A percentile compares a stretch with the other conserved stretches of the same genome.
These are phyloP conservation scores for Fusarium subglutinans DNA, from an alignment of 2,329 filamentous ascomycete genomes.

Conservation along the genomic window DNA sequence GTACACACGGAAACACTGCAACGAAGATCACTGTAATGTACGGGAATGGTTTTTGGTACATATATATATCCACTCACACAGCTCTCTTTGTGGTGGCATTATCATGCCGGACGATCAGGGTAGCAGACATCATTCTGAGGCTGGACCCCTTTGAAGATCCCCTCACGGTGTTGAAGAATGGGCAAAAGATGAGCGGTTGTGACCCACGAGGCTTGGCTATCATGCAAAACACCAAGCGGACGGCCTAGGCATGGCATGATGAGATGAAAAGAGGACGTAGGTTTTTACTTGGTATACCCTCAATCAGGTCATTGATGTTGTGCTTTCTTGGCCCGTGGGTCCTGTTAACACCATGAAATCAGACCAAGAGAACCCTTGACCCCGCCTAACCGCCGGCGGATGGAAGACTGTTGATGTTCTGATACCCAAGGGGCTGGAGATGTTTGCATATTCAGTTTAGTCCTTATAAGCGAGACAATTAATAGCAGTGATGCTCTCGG, in stretches of 20 bases:
- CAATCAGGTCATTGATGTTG: conserved; percentile 29
- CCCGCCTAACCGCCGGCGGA: conserved; percentile 1
- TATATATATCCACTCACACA: conserved; percentile 12
- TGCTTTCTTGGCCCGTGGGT: conserved; percentile 8
- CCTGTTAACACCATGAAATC: background rate
- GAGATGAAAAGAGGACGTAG: background rate
- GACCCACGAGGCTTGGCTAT: conserved; percentile 15
- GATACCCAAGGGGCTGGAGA: conserved; percentile 27
- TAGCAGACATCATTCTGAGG: conserved; percentile 17
- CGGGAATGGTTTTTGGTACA: background rate
- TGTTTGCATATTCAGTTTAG: conserved; percentile 23
- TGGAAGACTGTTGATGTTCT: conserved; percentile 3
- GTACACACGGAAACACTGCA: conserved; percentile 11
- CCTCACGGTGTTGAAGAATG: background rate
- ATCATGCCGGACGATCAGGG: conserved; percentile 27
- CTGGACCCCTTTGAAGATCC: conserved; percentile 26
- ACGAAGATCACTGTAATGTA: conserved; percentile 16
- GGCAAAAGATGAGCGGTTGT: background rate
- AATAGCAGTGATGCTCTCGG: background rate
- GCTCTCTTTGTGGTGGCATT: conserved; percentile 10
- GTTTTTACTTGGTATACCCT: conserved; percentile 17
- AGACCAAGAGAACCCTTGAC: conserved; percentile 5
- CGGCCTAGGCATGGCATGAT: conserved; percentile 17
- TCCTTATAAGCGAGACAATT: background rate
- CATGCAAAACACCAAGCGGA: conserved; percentile 23